Conservation (phyloP, 2,329 filamentous ascomycete genomes). For the Rutstroemia sydowiana region DNA sequence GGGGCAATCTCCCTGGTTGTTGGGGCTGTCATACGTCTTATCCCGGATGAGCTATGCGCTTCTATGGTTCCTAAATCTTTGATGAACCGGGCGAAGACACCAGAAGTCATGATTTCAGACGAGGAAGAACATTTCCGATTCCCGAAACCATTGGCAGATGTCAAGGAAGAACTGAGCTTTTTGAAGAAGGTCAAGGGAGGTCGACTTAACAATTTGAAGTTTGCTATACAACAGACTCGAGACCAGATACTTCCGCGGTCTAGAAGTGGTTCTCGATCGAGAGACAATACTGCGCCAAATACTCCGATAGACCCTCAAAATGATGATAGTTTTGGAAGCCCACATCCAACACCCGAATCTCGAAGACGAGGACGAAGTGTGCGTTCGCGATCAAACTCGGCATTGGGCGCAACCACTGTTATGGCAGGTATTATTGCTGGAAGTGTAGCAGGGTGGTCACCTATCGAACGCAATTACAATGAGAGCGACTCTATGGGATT, state of each 20-base stretch:
- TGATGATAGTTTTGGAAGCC: slow-evolving; percentile 41
- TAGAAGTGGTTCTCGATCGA: slow-evolving; percentile 54
- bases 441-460: slow-evolving; percentile 70
- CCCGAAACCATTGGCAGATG: slow-evolving; percentile 64
- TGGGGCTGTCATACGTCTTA: slow-evolving; percentile 70
- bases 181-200: slow-evolving; percentile 75
- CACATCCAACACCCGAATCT: slow-evolving; percentile 48
- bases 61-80: slow-evolving; percentile 27
- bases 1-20: slow-evolving; percentile 80
- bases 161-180: slow-evolving; percentile 74
- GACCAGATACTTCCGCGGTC: slow-evolving; percentile 58
- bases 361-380: slow-evolving; percentile 61
- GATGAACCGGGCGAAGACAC: slow-evolving; percentile 25
- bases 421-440: slow-evolving; percentile 81
- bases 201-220: slow-evolving; percentile 73
- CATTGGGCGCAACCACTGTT: slow-evolving; percentile 65
- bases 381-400: slow-evolving; percentile 57
- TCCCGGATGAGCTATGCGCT: slow-evolving; percentile 57
- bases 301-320: slow-evolving; percentile 50
- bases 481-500: slow-evolving; percentile 27
- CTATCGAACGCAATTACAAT: slow-evolving; percentile 50
- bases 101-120: slow-evolving; percentile 51
- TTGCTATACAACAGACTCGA: slow-evolving; percentile 67
- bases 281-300: slow-evolving; percentile 58
- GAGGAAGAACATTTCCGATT: slow-evolving; percentile 59